Evolutionary conservation across 495 filamentous ascomycete genomes (phyloP), one percentile per base, ranked within the genome.

Genomic region (Lasiosphaeria hispida): DNA sequence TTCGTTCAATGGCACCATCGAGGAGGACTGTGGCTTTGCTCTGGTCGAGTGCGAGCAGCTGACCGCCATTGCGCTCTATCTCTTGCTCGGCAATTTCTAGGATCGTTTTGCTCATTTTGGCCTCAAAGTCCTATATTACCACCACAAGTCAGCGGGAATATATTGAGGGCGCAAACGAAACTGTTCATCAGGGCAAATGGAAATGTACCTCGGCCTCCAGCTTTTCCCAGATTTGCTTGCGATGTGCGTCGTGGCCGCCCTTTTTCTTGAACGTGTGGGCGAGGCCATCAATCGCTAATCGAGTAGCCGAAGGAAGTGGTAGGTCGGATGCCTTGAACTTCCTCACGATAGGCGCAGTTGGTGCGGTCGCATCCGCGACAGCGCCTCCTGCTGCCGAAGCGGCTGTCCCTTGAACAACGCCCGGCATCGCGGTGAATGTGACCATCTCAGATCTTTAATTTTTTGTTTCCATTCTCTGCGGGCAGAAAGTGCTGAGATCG

Each of bases 251-350:
- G 63, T 92, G 96, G 39, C 87, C 87, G 18, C 92, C 92, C 70
- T 92, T 92, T 75, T 96, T 96, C 73, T 94, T 94, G 71, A 92
- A 92, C 6, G 83, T 84, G 72, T 91, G 84, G 9, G 91, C 80
- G 19, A 96, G 77, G 55, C 80, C 78, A 53, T 96, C 90, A 55
- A 96, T 92, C 0, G 87, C 84, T 0, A 79, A 78, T 54, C 89
- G 83, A 53, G 91, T 89, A 34, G 83, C 80, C 15, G 84, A 82
- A 23, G 86, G 80, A 17, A 96, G 73, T 6, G 91, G 91, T 4
- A 96, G 78, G 54, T 96, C 92, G 2, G 89, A 89, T 13, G 87
- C 82, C 73, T 93, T 95, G 76, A 92, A 87, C 64, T 87, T 89
- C 81, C 88, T 71, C 71, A 81, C 62, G 19, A 53, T 43, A 7